Base-by-base conservation (phyloP, 2,329 filamentous ascomycete genomes). In the Aaosphaeria arxii region DNA sequence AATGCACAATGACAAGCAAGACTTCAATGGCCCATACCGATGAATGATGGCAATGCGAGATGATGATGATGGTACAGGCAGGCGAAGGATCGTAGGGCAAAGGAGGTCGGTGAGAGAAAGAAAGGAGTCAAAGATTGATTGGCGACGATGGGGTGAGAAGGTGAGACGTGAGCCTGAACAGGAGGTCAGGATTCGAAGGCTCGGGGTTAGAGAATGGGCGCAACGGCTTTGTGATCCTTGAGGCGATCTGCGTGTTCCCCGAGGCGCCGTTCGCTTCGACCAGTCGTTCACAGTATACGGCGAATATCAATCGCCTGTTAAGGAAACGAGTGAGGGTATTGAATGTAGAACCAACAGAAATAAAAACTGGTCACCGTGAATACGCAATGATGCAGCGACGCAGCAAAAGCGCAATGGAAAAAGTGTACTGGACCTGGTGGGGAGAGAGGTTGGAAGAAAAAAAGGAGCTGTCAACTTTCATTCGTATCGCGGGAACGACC, bases 191-290 rank as follows among this genome's bases (percentile, higher is more conserved):
- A 24, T 24, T 24, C 17, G 17, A 24, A 24, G 17, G 17, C 17
- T 24, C 17, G 17, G 17, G 17, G 17, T 24, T 24, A 24, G 17
- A 24, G 17, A 24, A 29, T 13, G 36, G 39, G 43, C 36, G 49
- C 42, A 46, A 42, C 44, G 48, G 45, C 45, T 43, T 36, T 47
- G 45, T 46, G 40, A 44, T 36, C 33, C 33, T 36, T 9, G 33
- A 36, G 33, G 33, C 33, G 6, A 48, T 40, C 46, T 44, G 11
- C 44, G 38, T 36, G 52, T 49, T 54, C 52, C 24, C 24, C 39
- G 39, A 41, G 39, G 9, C 39, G 9, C 11, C 39, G 11, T 28
- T 41, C 39, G 39, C 39, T 41, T 41, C 39, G 39, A 41, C 39
- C 39, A 41, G 11, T 24, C 39, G 39, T 41, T 41, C 39, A 24